Conservation (phyloP, 208 protist genomes). For the Sergeia podlipaevii region DNA sequence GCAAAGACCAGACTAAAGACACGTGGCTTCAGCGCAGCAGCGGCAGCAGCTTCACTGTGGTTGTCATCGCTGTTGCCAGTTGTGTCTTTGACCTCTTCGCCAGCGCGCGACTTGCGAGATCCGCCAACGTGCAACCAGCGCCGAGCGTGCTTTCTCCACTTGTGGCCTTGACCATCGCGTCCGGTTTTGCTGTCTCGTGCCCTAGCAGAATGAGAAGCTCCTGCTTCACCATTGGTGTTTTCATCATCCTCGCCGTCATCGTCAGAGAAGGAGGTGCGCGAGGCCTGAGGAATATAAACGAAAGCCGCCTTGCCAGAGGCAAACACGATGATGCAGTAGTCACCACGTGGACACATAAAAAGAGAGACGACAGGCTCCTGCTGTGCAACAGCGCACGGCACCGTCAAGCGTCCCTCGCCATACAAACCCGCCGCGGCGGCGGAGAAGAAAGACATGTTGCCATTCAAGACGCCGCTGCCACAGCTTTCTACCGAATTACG, state of each 20-base stretch:
- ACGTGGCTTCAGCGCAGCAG: slow-evolving; percentile 6
- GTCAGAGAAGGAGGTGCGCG: background rate
- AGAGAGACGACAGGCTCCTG: slow-evolving; percentile 25
- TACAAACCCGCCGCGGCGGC: too few species aligned
- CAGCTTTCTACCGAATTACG: too few species aligned
- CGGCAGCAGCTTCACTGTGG: slow-evolving; percentile 1
- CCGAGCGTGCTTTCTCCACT: background rate
- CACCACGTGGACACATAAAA: slow-evolving; percentile 38
- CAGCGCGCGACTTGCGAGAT: background rate
- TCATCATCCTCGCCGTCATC: background rate
- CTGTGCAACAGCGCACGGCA: slow-evolving; percentile 14
- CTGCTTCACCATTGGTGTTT: background rate
- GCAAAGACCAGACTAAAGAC: slow-evolving; percentile 21
- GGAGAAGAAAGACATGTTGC: too few species aligned
- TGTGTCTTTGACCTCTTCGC: too few species aligned
- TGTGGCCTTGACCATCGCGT: background rate
- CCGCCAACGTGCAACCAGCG: slow-evolving; percentile 5
- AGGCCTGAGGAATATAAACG: slow-evolving; percentile 27
- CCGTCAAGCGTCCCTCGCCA: too few species aligned
- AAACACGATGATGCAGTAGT: slow-evolving; percentile 45
- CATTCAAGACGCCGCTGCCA: too few species aligned
- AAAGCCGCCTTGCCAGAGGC: slow-evolving; percentile 33
- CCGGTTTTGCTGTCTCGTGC: background rate
- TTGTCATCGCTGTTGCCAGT: background rate
- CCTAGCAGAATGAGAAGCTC: too few species aligned